Evolutionary conservation across 805 yeast genomes (phyloP).

Genomic region (Barnettozyma sucrosica): DNA sequence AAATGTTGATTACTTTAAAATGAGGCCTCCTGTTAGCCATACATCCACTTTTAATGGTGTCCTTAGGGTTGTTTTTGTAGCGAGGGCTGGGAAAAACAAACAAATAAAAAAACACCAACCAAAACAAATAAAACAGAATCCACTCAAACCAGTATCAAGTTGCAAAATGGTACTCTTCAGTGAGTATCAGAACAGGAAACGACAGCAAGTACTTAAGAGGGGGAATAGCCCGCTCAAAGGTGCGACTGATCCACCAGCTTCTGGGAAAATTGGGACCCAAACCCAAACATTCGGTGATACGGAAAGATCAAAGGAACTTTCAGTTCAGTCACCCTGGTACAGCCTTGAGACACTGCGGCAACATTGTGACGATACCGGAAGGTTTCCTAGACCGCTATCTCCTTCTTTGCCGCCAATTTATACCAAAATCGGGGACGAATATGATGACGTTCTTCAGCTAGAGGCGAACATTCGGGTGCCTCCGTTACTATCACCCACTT

Average conservation of each 20-base stretch:
- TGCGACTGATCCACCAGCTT: not conserved
- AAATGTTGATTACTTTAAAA: not conserved
- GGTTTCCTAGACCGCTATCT: not conserved
- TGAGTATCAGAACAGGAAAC: conserved; percentile 7
- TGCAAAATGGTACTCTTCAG: conserved; percentile 8
- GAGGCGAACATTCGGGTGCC: conserved; percentile 6
- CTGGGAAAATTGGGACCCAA: not conserved
- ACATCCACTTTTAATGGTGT: no score
- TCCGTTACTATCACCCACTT: conserved; percentile 12
- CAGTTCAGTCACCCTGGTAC: not conserved
- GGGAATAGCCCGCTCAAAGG: not conserved
- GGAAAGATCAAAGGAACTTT: not conserved
- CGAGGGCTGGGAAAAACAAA: not conserved
- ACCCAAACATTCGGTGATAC: not conserved
- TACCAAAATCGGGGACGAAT: not conserved
- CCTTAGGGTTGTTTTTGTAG: not conserved
- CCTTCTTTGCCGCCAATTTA: not conserved
- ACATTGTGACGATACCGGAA: not conserved
- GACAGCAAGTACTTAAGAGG: not conserved
- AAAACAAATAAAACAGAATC: not conserved
- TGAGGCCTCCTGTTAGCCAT: not conserved
- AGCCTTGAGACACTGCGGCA: not conserved
- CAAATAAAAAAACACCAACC: not conserved
- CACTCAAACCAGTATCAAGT: not conserved
- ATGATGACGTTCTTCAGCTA: not conserved